Percentiles rank a stretch among this genome's conserved stretches.
Evolutionary conservation across 2,329 filamentous ascomycete species (phyloP).

Genomic region (Neonectria magnoliae): DNA sequence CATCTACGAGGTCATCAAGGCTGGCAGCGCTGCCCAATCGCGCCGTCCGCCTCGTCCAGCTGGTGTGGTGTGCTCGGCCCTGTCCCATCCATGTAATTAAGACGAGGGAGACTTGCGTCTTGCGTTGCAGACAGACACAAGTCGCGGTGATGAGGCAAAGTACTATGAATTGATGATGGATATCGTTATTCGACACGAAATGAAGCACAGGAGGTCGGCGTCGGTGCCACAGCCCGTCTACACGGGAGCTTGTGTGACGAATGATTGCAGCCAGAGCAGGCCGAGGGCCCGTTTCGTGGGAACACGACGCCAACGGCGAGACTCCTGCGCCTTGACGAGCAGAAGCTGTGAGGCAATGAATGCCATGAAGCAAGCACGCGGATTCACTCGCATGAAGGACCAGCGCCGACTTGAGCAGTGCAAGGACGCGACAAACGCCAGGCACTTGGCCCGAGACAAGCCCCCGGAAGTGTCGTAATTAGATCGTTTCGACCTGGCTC

Average conservation of each 20-base stretch:
- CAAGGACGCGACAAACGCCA: slow-evolving; percentile 22
- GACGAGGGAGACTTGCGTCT: not conserved
- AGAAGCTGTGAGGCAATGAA: slow-evolving; percentile 3
- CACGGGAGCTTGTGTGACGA: slow-evolving; percentile 20
- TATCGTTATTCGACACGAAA: slow-evolving; percentile 12
- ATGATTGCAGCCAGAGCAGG: not conserved
- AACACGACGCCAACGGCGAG: slow-evolving; percentile 6
- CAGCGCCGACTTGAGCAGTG: slow-evolving; percentile 9
- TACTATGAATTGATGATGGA: not conserved
- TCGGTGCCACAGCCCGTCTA: slow-evolving; percentile 10
- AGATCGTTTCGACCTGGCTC: slow-evolving; percentile 14
- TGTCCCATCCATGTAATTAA: slow-evolving; percentile 19
- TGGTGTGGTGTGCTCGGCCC: slow-evolving; percentile 23
- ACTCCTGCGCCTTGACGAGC: slow-evolving; percentile 3
- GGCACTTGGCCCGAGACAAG: slow-evolving; percentile 31
- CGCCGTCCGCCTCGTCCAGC: slow-evolving; percentile 32
- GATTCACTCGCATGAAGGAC: slow-evolving; percentile 1
- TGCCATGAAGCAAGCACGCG: slow-evolving; percentile 1
- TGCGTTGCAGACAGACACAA: not conserved
- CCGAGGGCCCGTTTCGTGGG: slow-evolving; percentile 18
- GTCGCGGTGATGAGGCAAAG: slow-evolving; percentile 13
- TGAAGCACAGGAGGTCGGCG: not conserved
- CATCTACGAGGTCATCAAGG: slow-evolving; percentile 23
- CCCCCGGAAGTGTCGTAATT: slow-evolving; percentile 12
- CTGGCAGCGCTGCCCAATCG: slow-evolving; percentile 24